Evolutionary conservation across 2,329 filamentous ascomycete genomes (phyloP).

Genomic region (Trichoderma semiorbis): DNA sequence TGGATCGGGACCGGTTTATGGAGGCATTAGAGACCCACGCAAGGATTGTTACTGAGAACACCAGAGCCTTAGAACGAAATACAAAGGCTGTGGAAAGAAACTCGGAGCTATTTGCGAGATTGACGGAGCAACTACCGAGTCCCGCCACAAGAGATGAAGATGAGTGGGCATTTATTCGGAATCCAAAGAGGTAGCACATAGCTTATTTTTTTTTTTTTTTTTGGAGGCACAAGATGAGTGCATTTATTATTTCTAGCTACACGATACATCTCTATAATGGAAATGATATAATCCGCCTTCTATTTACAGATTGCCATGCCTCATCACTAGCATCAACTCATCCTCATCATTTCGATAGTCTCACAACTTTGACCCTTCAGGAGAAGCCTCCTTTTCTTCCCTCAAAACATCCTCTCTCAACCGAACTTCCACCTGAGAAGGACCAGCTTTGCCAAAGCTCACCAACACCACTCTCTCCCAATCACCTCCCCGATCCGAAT

Average conservation of each 20-base stretch:
- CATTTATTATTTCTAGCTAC: not conserved
- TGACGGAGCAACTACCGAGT: not conserved
- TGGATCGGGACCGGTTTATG: not conserved
- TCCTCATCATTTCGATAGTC: not conserved
- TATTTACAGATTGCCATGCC: not conserved
- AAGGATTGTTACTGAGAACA: not conserved
- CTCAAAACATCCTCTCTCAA: constrained; percentile 46
- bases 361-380: constrained; percentile 28
- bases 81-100: not conserved
- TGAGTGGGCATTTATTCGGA: not conserved
- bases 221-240: not conserved
- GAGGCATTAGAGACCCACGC: not conserved
- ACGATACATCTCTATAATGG: not conserved
- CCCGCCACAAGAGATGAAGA: not conserved
- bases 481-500: constrained; percentile 50
- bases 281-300: not conserved
- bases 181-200: not conserved
- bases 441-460: constrained; percentile 49
- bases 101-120: not conserved
- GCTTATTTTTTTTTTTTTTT: not conserved
- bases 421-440: constrained; percentile 52
- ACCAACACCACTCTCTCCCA: constrained; percentile 57
- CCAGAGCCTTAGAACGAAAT: not conserved
- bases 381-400: constrained; percentile 40
- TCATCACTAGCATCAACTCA: not conserved